phyloP scores from a whole-genome alignment of 2,329 filamentous ascomycete genomes.

The Fusarium sp. region DNA sequence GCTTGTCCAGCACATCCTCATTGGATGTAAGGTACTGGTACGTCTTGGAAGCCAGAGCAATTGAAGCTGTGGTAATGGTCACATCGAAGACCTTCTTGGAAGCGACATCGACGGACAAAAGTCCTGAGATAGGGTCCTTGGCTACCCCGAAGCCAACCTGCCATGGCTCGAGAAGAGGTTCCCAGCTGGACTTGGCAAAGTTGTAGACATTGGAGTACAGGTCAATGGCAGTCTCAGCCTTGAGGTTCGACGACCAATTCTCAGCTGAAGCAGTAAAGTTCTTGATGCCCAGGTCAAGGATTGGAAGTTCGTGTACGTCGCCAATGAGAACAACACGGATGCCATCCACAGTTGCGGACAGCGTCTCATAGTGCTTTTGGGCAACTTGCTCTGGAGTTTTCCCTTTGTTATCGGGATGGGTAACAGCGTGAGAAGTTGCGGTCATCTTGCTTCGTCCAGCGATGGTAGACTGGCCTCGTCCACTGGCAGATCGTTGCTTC shows the following conservation, averaged over 20 bases:
- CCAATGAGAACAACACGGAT: slow-evolving; percentile 93
- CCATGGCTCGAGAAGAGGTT: slow-evolving; percentile 96
- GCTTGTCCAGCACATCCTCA: slow-evolving; percentile 86
- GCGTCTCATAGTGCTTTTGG: slow-evolving; percentile 67
- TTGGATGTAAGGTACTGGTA: slow-evolving; percentile 90
- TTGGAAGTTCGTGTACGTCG: slow-evolving; percentile 92
- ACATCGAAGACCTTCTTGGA: slow-evolving; percentile 93
- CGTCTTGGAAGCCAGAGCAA: slow-evolving; percentile 91
- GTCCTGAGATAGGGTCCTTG: slow-evolving; percentile 76
- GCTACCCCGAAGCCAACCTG: slow-evolving; percentile 89
- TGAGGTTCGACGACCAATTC: slow-evolving; percentile 90
- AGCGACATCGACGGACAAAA: slow-evolving; percentile 82
- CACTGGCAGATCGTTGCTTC: slow-evolving; percentile 65
- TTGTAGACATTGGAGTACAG: slow-evolving; percentile 98
- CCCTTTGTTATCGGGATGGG: slow-evolving; percentile 36
- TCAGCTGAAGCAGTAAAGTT: slow-evolving; percentile 83
- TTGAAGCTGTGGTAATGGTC: slow-evolving; percentile 90
- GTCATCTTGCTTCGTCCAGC: slow-evolving; percentile 49
- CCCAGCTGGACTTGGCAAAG: slow-evolving; percentile 98
- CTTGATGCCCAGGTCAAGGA: slow-evolving; percentile 93
- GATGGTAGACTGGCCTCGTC: slow-evolving; percentile 62
- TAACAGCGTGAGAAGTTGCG: slow-evolving; percentile 45
- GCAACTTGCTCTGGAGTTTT: slow-evolving; percentile 22
- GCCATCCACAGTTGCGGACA: slow-evolving; percentile 86
- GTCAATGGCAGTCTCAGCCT: slow-evolving; percentile 87